Conservation (phyloP, 129 eudicot species). For the Chrysanthemum seticuspe region DNA sequence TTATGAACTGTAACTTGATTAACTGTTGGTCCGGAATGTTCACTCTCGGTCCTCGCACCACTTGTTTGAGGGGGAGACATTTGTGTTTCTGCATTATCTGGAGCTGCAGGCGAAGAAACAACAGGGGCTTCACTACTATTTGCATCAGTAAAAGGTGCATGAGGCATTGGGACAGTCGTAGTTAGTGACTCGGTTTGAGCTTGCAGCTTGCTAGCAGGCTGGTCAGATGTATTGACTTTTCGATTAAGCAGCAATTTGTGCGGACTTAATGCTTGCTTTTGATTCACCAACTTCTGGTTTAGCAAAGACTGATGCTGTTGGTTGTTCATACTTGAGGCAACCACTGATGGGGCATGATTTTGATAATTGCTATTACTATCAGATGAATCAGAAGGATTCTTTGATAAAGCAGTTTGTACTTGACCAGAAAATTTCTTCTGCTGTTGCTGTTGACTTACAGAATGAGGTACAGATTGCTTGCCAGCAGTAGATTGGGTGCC, state of each 20-base stretch:
- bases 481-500: conserved; percentile 39
- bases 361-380: conserved; percentile 41
- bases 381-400: conserved; percentile 28
- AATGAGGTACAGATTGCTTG: conserved; percentile 41
- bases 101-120: conserved; percentile 35
- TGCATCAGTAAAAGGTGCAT: conserved; percentile 28
- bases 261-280: conserved; percentile 35
- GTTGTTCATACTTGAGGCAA: conserved; percentile 40
- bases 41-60: conserved; percentile 33
- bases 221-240: conserved; percentile 47
- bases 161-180: conserved; percentile 21
- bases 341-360: conserved; percentile 35
- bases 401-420: conserved; percentile 1
- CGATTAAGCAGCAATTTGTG: conserved; percentile 45
- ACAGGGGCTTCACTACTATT: conserved; percentile 33
- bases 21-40: conserved; percentile 27
- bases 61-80: conserved; percentile 36
- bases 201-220: conserved; percentile 29
- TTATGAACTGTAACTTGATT: conserved; percentile 44
- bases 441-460: conserved; percentile 50
- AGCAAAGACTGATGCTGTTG: conserved; percentile 41
- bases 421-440: conserved; percentile 52
- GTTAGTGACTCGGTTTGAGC: conserved; percentile 25
- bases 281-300: conserved; percentile 42
- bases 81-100: conserved; percentile 34